Percentiles rank a stretch among this genome's conserved stretches.
Evolutionary conservation across 768 basidiomycete genomes (phyloP).

Genomic region (Leccinum fibrillosum): DNA sequence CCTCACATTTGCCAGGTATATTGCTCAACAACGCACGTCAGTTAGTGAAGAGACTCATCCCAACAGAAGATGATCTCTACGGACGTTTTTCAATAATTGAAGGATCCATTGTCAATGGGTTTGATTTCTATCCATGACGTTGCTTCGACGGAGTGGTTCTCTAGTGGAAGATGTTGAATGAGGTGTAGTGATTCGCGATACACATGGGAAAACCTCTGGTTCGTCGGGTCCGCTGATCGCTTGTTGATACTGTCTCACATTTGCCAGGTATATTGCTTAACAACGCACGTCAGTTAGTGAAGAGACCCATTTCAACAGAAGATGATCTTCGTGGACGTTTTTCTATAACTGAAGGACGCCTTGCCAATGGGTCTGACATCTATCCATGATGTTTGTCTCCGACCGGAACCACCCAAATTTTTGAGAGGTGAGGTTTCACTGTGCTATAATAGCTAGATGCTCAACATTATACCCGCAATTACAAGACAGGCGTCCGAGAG

Average conservation of each 20-base stretch:
- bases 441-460: too few relatives aligned
- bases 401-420: too few relatives aligned
- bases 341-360: constrained; percentile 37
- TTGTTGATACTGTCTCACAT: constrained; percentile 3
- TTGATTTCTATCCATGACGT: too few relatives aligned
- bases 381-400: too few relatives aligned
- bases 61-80: constrained; percentile 51
- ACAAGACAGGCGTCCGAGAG: constrained; percentile 59
- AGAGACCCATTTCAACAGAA: constrained; percentile 61
- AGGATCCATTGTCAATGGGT: too few relatives aligned
- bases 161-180: constrained; percentile 74
- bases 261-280: constrained; percentile 70
- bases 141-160: constrained; percentile 44
- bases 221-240: constrained; percentile 11
- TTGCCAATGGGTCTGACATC: too few relatives aligned
- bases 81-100: too few relatives aligned
- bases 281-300: constrained; percentile 78
- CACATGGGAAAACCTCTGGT: constrained; percentile 68
- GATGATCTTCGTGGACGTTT: constrained; percentile 60
- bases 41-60: constrained; percentile 58
- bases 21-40: constrained; percentile 87
- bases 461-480: constrained; percentile 28
- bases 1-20: constrained; percentile 45
- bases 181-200: constrained; percentile 73
- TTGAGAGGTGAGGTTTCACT: too few relatives aligned